Conservation (phyloP, 306 rosid species). For the Ormosia semicastrata region DNA sequence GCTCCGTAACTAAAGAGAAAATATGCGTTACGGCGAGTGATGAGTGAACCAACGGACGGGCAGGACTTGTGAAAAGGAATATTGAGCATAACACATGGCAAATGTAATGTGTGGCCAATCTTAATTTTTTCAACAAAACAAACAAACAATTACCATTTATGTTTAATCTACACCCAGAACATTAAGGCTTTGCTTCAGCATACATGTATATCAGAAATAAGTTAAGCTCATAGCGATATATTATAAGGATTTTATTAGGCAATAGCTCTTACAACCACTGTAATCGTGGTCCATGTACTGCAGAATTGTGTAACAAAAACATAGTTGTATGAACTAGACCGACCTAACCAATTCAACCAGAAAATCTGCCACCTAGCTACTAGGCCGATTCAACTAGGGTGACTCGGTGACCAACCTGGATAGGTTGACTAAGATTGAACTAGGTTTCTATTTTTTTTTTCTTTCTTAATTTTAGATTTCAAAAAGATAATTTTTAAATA, state of each 20-base stretch:
- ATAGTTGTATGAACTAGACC: no score
- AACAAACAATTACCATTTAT: no score
- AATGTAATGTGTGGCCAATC: not conserved
- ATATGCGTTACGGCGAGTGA: not conserved
- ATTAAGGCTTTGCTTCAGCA: not conserved
- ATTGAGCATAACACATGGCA: not conserved
- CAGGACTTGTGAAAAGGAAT: not conserved
- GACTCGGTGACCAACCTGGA: no score
- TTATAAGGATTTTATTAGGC: not conserved
- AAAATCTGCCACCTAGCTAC: no score
- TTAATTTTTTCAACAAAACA: not conserved
- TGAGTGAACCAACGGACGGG: not conserved
- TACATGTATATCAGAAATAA: not conserved
- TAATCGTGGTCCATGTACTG: not conserved
- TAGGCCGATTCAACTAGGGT: no score
- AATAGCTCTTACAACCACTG: not conserved
- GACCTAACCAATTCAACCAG: no score
- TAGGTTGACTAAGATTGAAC: no score
- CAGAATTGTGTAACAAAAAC: not conserved
- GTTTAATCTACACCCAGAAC: no score
- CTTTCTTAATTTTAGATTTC: no score
- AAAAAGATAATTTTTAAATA: no score
- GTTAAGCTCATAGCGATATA: not conserved
- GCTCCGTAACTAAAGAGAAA: not conserved
- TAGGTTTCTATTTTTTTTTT: no score